These are phyloP conservation scores for Saturnispora halmiae DNA, from an alignment of 805 yeast species.

Conservation along the genomic window DNA sequence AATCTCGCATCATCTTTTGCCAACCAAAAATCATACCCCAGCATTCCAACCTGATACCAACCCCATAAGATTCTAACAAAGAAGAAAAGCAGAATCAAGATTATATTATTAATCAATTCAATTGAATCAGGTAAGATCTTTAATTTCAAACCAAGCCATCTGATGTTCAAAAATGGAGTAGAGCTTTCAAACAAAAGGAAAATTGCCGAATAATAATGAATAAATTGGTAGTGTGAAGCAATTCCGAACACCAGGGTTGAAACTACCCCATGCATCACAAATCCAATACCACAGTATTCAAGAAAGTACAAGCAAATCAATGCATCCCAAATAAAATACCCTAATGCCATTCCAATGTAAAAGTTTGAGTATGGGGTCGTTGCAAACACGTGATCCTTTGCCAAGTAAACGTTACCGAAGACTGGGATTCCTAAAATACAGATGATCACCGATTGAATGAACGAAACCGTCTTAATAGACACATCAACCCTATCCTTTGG, in stretches of 20 bases:
- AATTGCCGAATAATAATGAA: slow-evolving; percentile 29
- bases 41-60: slow-evolving; percentile 28
- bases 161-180: slow-evolving; percentile 30
- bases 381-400: slow-evolving; percentile 27
- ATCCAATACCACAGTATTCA: slow-evolving; percentile 28
- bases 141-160: slow-evolving; percentile 32
- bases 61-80: slow-evolving; percentile 32
- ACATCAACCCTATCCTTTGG: slow-evolving; percentile 22
- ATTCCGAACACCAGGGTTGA: slow-evolving; percentile 27
- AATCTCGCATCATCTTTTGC: slow-evolving; percentile 25
- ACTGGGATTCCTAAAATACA: slow-evolving; percentile 25
- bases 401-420: slow-evolving; percentile 22
- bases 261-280: slow-evolving; percentile 30
- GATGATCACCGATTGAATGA: slow-evolving; percentile 27
- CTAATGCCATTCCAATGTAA: slow-evolving; percentile 25
- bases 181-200: slow-evolving; percentile 31
- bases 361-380: slow-evolving; percentile 28
- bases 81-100: slow-evolving; percentile 29
- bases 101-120: slow-evolving; percentile 27
- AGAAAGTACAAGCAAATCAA: slow-evolving; percentile 23
- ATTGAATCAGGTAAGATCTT: slow-evolving; percentile 21
- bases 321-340: slow-evolving; percentile 32
- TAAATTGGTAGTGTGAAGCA: slow-evolving; percentile 20
- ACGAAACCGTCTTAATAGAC: slow-evolving; percentile 28
- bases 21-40: slow-evolving; percentile 23